These are phyloP conservation scores for Metarhizium robertsii DNA, from an alignment of 2,329 filamentous ascomycete genomes.

Conservation along the genomic window DNA sequence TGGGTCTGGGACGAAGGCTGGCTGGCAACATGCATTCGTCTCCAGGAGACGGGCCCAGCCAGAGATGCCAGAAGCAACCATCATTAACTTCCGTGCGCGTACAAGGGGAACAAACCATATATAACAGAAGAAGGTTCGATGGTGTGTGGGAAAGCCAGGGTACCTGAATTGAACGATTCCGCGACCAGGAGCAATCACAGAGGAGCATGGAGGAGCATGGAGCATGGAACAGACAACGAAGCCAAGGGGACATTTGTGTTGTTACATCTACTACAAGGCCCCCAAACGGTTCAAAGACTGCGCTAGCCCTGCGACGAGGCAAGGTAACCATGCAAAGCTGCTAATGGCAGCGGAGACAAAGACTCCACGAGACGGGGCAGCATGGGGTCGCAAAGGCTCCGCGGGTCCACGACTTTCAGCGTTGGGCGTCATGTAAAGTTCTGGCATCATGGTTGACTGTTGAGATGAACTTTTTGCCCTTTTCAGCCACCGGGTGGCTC, in stretches of 20 bases:
- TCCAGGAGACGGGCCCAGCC: not conserved
- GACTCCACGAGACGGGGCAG: conserved; percentile 1
- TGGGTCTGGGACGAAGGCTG: not conserved
- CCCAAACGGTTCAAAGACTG: not conserved
- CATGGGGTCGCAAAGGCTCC: not conserved
- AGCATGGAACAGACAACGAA: not conserved
- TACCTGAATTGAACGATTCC: not conserved
- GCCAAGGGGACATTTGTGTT: conserved; percentile 1
- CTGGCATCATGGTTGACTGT: not conserved
- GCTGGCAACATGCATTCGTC: not conserved
- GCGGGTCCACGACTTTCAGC: not conserved
- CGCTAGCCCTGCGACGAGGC: conserved; percentile 1
- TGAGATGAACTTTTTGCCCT: not conserved
- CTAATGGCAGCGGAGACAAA: not conserved
- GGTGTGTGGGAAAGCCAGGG: not conserved
- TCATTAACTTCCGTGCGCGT: not conserved
- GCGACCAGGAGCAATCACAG: not conserved
- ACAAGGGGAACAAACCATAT: not conserved
- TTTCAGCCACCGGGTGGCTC: not conserved
- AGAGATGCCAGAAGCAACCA: not conserved
- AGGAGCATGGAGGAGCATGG: not conserved
- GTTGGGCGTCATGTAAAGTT: not conserved
- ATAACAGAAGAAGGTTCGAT: not conserved
- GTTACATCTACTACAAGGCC: not conserved
- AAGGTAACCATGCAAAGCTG: conserved; percentile 2